A percentile compares a stretch with the other conserved stretches of the same genome.
Evolutionary conservation across 2,329 filamentous ascomycete genomes (phyloP).

Genomic region (Phyllosticta citriasiana): DNA sequence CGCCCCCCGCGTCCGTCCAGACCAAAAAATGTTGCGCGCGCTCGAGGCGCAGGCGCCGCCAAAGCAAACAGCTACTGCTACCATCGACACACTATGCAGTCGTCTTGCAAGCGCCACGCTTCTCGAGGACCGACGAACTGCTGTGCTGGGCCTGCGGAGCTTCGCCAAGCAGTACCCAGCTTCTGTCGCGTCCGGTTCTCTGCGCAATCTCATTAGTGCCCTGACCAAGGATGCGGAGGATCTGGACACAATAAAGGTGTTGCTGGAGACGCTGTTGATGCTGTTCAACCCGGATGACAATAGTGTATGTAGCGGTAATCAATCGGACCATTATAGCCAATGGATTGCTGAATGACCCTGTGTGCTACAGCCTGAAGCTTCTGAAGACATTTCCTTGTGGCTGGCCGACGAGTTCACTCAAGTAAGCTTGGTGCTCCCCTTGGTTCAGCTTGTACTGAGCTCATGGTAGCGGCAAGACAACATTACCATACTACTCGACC

Average conservation of each 20-base stretch:
- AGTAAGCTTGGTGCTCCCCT: constrained; percentile 34
- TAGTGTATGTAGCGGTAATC: constrained; percentile 38
- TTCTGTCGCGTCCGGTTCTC: constrained; percentile 85
- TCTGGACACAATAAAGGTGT: constrained; percentile 90
- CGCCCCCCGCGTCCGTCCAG: background rate
- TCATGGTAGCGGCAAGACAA: constrained; percentile 76
- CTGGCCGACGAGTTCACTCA: constrained; percentile 97
- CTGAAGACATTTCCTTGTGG: constrained; percentile 92
- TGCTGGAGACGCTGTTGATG: constrained; percentile 90
- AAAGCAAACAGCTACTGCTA: constrained; percentile 92
- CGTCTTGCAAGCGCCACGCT: constrained; percentile 82
- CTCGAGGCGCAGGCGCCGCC: constrained; percentile 68
- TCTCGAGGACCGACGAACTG: constrained; percentile 85
- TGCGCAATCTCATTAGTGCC: constrained; percentile 77
- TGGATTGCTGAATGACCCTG: constrained; percentile 4
- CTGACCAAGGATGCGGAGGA: constrained; percentile 83
- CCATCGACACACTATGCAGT: constrained; percentile 80
- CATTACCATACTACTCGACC: constrained; percentile 78
- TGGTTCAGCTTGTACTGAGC: constrained; percentile 36
- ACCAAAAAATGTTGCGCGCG: constrained; percentile 29
- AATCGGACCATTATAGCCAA: background rate
- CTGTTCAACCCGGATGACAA: constrained; percentile 64
- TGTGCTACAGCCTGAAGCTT: constrained; percentile 68
- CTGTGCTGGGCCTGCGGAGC: constrained; percentile 84
- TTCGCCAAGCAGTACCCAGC: constrained; percentile 96